A percentile compares a stretch with the other conserved stretches of the same genome.
phyloP scores from a whole-genome alignment of 495 filamentous ascomycete species.

The Trichoderma reesei region DNA sequence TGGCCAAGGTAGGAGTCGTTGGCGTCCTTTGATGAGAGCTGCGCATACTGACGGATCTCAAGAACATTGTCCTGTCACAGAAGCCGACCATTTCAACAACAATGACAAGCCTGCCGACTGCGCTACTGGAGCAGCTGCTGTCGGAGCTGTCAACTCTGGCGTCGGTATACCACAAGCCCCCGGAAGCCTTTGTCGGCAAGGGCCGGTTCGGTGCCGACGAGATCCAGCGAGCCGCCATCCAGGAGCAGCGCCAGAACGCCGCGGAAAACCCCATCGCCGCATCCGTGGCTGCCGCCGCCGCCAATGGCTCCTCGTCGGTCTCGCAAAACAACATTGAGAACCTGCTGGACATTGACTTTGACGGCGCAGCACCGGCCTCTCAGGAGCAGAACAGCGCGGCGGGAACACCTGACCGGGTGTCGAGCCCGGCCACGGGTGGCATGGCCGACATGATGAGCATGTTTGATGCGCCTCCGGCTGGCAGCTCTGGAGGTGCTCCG shows the following conservation, averaged over 20 bases:
- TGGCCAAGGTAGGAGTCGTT: conserved; percentile 55
- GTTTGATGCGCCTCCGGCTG: conserved; percentile 45
- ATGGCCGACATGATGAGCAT: conserved; percentile 89
- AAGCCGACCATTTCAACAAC: conserved; percentile 92
- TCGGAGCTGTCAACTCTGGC: conserved; percentile 89
- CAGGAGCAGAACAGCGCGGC: conserved; percentile 63
- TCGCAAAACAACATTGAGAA: conserved; percentile 81
- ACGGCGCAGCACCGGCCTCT: conserved; percentile 84
- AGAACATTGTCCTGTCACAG: conserved; percentile 85
- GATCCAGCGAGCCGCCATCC: conserved; percentile 90
- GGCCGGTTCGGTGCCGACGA: conserved; percentile 90
- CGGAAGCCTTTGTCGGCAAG: conserved; percentile 91
- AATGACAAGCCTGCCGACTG: conserved; percentile 73
- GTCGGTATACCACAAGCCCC: conserved; percentile 98
- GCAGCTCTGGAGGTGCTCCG: conserved; percentile 22
- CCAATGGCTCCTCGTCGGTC: conserved; percentile 36
- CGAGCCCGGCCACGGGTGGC: conserved; percentile 46
- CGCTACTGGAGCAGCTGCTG: conserved; percentile 77
- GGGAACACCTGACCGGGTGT: conserved; percentile 72
- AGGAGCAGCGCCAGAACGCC: conserved; percentile 85
- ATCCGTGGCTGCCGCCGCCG: conserved; percentile 60
- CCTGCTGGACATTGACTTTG: conserved; percentile 95
- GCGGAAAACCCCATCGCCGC: conserved; percentile 91
- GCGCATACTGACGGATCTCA: conserved; percentile 18
- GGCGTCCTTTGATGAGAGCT: not conserved